Evolutionary conservation across 352 stramenopile species (phyloP), one percentile per base, ranked within the genome.

Genomic region (Pythium insidiosum): DNA sequence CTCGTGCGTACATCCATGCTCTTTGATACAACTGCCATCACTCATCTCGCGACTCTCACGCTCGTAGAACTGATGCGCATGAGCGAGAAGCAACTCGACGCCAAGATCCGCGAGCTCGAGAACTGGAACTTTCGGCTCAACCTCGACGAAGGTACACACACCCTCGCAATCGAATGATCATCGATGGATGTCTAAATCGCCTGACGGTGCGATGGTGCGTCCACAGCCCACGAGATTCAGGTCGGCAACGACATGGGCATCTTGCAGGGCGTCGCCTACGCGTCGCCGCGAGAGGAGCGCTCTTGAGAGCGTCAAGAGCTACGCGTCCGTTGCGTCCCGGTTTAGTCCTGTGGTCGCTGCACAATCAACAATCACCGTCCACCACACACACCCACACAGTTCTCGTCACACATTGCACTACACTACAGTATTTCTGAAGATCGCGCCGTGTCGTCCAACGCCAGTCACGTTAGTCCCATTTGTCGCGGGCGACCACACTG

Each of bases 81-180:
- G 53, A 73, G 45, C 33, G 68, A 85, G 37, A 87, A 89, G 50
- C 67, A 82, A 26, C 50, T 89, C 20, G 77, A 87, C 6, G 54
- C 57, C 36, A 80, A 81, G 43, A 70, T 82, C 31, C 71, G 77
- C n/a, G 77, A 87, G 51, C 71, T 89, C 7, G 69, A 85, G 50
- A 89, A 89, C 48, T 83, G 69, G 65, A 87, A 89, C 50, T 89
- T 89, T 45, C 61, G 73, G 4, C 66, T 89, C 11, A 85, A 89
- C 43, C 63, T 86, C 18, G 77, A 89, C 19, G 77, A 89, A 79
- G 69, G 75, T 85, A 23, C 5, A 38, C n/a, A 7, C 33, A 5
- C 19, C 33, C n/a, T 18, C 6, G 5, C 33, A 33, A 11, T 18
- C 33, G 19, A 38, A 24, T n/a, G 19, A 5, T 5, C 19, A 3